Percentiles rank a stretch among this genome's conserved stretches.
These are phyloP conservation scores for Dendryphion nanum DNA, from an alignment of 2,329 filamentous ascomycete species.

Conservation along the genomic window DNA sequence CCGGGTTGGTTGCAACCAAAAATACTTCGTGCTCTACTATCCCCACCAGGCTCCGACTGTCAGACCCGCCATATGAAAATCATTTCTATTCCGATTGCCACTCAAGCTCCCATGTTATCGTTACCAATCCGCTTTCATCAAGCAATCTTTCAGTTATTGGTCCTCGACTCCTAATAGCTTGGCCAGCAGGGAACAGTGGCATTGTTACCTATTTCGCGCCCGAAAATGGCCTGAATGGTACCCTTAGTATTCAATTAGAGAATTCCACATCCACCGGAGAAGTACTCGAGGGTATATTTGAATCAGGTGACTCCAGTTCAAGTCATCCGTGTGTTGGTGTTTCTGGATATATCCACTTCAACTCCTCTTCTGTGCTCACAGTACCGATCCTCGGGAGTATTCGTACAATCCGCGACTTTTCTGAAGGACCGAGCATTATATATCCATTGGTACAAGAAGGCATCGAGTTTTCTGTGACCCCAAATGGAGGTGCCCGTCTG, in stretches of 20 bases:
- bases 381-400: constrained; percentile 62
- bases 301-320: constrained; percentile 9
- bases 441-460: constrained; percentile 56
- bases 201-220: constrained; percentile 58
- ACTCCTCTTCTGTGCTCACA: constrained; percentile 55
- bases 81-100: constrained; percentile 67
- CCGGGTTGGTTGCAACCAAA: constrained; percentile 2
- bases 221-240: constrained; percentile 53
- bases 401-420: constrained; percentile 62
- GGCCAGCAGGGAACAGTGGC: constrained; percentile 66
- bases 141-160: constrained; percentile 57
- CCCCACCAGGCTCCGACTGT: constrained; percentile 46
- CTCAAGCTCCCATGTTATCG: constrained; percentile 57
- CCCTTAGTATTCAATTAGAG: constrained; percentile 52
- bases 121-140: constrained; percentile 56
- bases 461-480: constrained; percentile 42
- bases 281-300: constrained; percentile 50
- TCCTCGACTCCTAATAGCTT: constrained; percentile 59
- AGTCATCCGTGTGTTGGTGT: constrained; percentile 52
- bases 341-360: constrained; percentile 55
- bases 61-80: constrained; percentile 61
- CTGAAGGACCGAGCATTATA: constrained; percentile 57
- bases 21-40: constrained; percentile 13
- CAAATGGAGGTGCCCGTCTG: constrained; percentile 48
- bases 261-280: constrained; percentile 47